Conservation (phyloP, 129 eudicot species). For the Scalesia atractyloides region DNA sequence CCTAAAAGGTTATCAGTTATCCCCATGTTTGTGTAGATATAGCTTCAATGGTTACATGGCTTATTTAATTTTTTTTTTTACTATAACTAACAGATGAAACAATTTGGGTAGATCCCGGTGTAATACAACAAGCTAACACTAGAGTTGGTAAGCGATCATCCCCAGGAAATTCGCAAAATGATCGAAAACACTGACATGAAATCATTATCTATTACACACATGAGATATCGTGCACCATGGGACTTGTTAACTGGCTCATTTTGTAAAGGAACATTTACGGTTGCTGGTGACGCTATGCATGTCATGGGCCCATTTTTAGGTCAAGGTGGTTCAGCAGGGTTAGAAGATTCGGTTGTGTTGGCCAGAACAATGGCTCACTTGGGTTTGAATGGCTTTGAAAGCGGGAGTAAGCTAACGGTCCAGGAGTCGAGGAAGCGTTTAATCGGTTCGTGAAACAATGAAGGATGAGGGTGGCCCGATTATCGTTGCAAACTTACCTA, state of each 20-base stretch:
- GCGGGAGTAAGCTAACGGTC: neutral
- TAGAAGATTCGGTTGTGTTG: conserved; percentile 25
- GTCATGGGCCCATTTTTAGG: no score
- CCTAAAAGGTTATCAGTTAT: conserved; percentile 4
- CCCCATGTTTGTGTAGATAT: neutral
- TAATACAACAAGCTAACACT: conserved; percentile 30
- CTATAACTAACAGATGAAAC: conserved; percentile 28
- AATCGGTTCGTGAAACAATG: conserved; percentile 41
- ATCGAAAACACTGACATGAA: conserved; percentile 30
- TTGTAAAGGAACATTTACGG: conserved; percentile 46
- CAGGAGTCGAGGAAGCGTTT: conserved; percentile 36
- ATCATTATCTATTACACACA: conserved; percentile 36
- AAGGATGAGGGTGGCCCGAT: conserved; percentile 42
- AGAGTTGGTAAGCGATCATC: conserved; percentile 26
- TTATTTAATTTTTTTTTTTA: no score
- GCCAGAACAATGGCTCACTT: conserved; percentile 49
- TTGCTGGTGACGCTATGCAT: conserved; percentile 51
- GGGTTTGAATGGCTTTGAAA: conserved; percentile 8
- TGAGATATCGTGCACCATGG: conserved; percentile 27
- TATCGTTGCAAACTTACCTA: conserved; percentile 16
- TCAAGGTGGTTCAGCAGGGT: no score
- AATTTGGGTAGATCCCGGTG: conserved; percentile 34
- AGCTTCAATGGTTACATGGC: neutral
- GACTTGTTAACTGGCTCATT: conserved; percentile 34
- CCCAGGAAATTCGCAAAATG: conserved; percentile 44